Percentiles rank a stretch among this genome's conserved stretches.
These are phyloP conservation scores for Ramularia collo-cygni DNA, from an alignment of 2,329 filamentous ascomycete species.

Conservation along the genomic window DNA sequence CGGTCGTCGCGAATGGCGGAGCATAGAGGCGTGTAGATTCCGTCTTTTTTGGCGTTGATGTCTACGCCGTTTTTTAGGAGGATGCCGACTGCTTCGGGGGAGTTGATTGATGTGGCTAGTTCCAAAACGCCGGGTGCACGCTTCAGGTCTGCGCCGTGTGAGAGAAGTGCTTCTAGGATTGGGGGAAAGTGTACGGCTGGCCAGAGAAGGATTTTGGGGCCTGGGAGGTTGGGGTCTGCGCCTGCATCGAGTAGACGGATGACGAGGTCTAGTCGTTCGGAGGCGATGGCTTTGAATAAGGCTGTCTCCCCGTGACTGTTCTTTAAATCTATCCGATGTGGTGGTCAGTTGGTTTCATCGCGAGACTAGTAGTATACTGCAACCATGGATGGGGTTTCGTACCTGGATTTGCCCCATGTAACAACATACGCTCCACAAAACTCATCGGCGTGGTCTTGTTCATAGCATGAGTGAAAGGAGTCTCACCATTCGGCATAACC, in stretches of 20 bases:
- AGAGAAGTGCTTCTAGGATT: constrained; percentile 50
- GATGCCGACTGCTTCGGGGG: constrained; percentile 54
- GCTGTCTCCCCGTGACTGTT: constrained; percentile 56
- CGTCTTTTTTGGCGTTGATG: constrained; percentile 57
- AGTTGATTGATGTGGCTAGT: constrained; percentile 57
- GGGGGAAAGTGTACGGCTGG: constrained; percentile 53
- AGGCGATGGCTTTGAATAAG: constrained; percentile 55
- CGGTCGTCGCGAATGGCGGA: constrained; percentile 62
- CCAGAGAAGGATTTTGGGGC: constrained; percentile 53
- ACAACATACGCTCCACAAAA: constrained; percentile 54
- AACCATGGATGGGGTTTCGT: too few relatives aligned
- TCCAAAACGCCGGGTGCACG: constrained; percentile 61
- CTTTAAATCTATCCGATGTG: too few relatives aligned
- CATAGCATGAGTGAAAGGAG: constrained; percentile 54
- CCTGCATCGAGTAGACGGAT: constrained; percentile 49
- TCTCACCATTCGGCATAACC: constrained; percentile 51
- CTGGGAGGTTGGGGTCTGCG: constrained; percentile 60
- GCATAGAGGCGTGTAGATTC: constrained; percentile 61
- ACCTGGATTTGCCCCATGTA: constrained; percentile 53
- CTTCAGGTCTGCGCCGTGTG: constrained; percentile 49
- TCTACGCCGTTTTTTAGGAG: constrained; percentile 55
- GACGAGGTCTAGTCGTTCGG: constrained; percentile 52
- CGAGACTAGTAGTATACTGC: too few relatives aligned
- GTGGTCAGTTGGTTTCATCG: too few relatives aligned
- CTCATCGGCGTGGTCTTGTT: constrained; percentile 50